A percentile compares a stretch with the other conserved stretches of the same genome.
Conservation (phyloP, 2,329 filamentous ascomycete species). For the Fusarium oligoseptatum region DNA sequence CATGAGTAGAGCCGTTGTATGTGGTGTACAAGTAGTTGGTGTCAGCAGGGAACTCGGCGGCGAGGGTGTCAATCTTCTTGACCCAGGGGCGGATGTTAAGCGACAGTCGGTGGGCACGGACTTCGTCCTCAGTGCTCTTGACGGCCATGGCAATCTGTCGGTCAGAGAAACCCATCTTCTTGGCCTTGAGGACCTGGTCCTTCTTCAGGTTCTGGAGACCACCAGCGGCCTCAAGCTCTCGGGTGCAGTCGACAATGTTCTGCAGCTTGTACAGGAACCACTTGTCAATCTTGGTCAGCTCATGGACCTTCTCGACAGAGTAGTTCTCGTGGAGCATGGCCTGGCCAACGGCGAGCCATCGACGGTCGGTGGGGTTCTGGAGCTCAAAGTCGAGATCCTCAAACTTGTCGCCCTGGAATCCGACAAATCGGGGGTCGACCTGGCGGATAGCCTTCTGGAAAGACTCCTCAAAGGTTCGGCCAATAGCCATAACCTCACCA, state of each 20-base stretch:
- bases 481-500: conserved; percentile 99
- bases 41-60: conserved; percentile 94
- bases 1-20: conserved; percentile 95
- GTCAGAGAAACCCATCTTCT: conserved; percentile 98
- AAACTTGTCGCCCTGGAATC: conserved; percentile 96
- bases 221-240: conserved; percentile 86
- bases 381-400: conserved; percentile 92
- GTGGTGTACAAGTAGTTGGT: conserved; percentile 98
- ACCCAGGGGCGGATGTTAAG: conserved; percentile 96
- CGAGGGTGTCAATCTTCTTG: conserved; percentile 98
- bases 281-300: conserved; percentile 98
- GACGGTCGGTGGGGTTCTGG: conserved; percentile 92
- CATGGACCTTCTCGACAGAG: conserved; percentile 90
- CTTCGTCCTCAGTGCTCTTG: conserved; percentile 87
- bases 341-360: conserved; percentile 97
- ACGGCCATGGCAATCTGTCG: conserved; percentile 92
- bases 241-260: conserved; percentile 93
- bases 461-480: conserved; percentile 97
- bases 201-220: conserved; percentile 87
- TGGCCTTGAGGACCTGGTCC: conserved; percentile 89
- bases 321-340: conserved; percentile 98
- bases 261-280: conserved; percentile 99
- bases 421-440: conserved; percentile 91
- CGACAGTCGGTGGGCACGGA: conserved; percentile 84
- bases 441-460: conserved; percentile 99